Evolutionary conservation across 1,284 basidiomycete species (phyloP), one percentile per base, ranked within the genome.

Genomic region (Leccinum insolens): DNA sequence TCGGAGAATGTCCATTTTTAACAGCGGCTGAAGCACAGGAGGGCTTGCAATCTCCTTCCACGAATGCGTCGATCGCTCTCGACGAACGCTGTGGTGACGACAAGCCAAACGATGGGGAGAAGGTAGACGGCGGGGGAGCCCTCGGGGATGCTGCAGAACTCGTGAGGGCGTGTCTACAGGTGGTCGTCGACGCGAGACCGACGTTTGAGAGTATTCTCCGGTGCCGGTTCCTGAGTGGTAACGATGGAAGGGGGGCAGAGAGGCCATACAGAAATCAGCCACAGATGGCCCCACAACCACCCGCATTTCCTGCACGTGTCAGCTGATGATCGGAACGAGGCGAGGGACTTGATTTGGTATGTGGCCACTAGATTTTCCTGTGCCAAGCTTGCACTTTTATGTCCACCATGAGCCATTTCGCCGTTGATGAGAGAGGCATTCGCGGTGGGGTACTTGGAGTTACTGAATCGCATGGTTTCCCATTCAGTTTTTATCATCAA

Each of bases 1-100:
- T 96, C 28, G 97, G 97, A 22, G 95, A 98, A 82, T 98, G 95
- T 74, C 96, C 96, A 1, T 98, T 98, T 82, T 89, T 92, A 79
- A 94, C 92, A 4, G 90, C 92, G 2, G 89, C 88, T 57, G 94
- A 95, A 78, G 93, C 94, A 0, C 92, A 94, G 74, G 89, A 89
- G 64, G 94, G 93, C 0, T 82, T 95, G 11, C 80, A 83, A 64
- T 93, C 92, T 1, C 91, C 91, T 0, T 92, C 93, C 73, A 85
- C 90, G 2, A 88, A 85, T 73, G 88, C 92, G 17, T 85, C 89
- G 57, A 90, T 92, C 46, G 86, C 89, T 17, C 79, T 95, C 41
- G 91, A 93, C 72, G 92, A 93, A 75, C 85, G 91, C 62, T 93
- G 92, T 71, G 84, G 81, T 20, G 92, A 92, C 37, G 90, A 82